Percentiles rank a stretch among this genome's conserved stretches.
These are phyloP conservation scores for Vicia villosa DNA, from an alignment of 306 rosid genomes.

Conservation along the genomic window DNA sequence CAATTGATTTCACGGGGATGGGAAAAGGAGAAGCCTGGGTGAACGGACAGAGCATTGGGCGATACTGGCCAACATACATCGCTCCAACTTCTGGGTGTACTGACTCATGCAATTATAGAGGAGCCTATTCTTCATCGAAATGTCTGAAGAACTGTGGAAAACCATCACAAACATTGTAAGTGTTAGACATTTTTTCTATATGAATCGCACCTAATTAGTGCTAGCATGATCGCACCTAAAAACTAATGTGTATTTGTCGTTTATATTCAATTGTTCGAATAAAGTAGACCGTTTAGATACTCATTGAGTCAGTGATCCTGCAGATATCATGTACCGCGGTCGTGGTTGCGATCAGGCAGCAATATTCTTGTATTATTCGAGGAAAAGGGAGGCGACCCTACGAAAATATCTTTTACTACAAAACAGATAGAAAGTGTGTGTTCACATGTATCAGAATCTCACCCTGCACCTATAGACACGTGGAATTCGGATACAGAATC, in stretches of 20 bases:
- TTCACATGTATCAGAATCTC: conserved; percentile 76
- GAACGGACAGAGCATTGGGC: conserved; percentile 94
- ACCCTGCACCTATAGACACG: conserved; percentile 69
- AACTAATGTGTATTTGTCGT: background rate
- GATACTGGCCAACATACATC: conserved; percentile 77
- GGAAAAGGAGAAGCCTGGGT: conserved; percentile 99
- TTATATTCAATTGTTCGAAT: conserved; percentile 22
- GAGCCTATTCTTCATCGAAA: conserved; percentile 53
- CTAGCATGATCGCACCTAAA: background rate
- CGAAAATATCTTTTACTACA: conserved; percentile 59
- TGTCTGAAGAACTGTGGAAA: conserved; percentile 86
- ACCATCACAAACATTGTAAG: conserved; percentile 86
- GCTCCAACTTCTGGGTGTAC: conserved; percentile 61
- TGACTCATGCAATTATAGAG: conserved; percentile 61
- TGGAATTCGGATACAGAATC: conserved; percentile 63
- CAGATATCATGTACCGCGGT: conserved; percentile 85
- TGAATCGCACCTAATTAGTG: background rate
- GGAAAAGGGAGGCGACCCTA: conserved; percentile 88
- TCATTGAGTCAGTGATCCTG: conserved; percentile 29
- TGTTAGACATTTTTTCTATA: conserved; percentile 5
- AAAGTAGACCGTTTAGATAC: background rate
- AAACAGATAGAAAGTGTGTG: conserved; percentile 68
- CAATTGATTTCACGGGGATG: conserved; percentile 85
- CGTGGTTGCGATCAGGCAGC: conserved; percentile 66
- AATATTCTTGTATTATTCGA: conserved; percentile 81